Conservation (phyloP, 306 rosid genomes). For the Coriaria nepalensis region DNA sequence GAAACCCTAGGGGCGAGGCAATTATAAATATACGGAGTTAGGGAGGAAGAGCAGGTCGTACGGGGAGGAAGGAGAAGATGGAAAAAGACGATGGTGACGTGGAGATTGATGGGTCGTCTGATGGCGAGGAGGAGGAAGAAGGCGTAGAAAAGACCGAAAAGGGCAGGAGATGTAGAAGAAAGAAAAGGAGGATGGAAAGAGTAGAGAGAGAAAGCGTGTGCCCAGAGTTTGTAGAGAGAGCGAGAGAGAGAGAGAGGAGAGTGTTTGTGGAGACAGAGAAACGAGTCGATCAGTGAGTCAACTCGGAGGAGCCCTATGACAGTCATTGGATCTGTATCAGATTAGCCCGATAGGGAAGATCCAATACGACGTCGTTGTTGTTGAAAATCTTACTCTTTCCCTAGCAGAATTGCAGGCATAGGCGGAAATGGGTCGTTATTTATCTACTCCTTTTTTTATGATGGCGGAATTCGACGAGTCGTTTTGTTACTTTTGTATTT, state of each 20-base stretch:
- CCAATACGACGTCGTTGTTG: too few species aligned
- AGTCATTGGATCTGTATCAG: not conserved
- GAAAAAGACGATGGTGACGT: constrained; percentile 17
- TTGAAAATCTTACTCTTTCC: too few species aligned
- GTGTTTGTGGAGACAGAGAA: not conserved
- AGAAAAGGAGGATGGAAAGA: not conserved
- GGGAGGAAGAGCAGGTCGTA: constrained; percentile 9
- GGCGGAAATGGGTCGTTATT: too few species aligned
- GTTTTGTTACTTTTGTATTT: too few species aligned
- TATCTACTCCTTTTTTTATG: too few species aligned
- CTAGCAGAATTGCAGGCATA: too few species aligned
- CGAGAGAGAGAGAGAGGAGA: not conserved
- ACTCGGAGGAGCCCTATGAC: constrained; percentile 5
- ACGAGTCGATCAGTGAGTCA: constrained; percentile 9
- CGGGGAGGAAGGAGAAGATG: not conserved
- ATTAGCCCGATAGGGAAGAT: too few species aligned
- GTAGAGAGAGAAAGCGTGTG: not conserved
- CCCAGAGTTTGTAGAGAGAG: not conserved
- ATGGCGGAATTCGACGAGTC: too few species aligned
- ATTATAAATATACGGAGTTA: constrained; percentile 21
- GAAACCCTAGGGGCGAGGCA: constrained; percentile 50
- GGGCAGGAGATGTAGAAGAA: constrained; percentile 3
- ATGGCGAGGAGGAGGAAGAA: constrained; percentile 12
- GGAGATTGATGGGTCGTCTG: constrained; percentile 10
- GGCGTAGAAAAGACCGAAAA: constrained; percentile 13